Percentiles rank a stretch among this genome's conserved stretches.
Evolutionary conservation across 164 flowering plant species (phyloP).

Genomic region (Euptelea pleiosperma): DNA sequence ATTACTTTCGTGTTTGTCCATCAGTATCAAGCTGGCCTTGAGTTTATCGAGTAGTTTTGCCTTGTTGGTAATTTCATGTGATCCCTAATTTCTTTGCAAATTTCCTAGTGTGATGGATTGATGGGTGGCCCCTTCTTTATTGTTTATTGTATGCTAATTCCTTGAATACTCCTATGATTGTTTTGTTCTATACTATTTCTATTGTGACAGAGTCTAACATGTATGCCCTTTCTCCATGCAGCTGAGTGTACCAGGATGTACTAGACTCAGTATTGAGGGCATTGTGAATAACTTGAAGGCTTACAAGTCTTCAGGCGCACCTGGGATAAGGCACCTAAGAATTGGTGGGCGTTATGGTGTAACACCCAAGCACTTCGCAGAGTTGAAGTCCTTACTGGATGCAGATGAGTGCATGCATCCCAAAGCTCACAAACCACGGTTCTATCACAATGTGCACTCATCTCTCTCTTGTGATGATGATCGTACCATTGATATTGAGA

Average conservation of each 20-base stretch:
- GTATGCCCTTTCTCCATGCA: slow-evolving; percentile 31
- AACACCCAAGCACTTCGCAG: slow-evolving; percentile 60
- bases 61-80: too few species aligned
- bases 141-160: too few species aligned
- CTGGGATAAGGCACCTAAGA: slow-evolving; percentile 57
- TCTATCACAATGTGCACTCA: slow-evolving; percentile 33
- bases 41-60: too few species aligned
- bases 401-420: slow-evolving; percentile 19
- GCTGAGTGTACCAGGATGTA: slow-evolving; percentile 84
- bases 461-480: slow-evolving; percentile 57
- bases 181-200: neutral
- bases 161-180: too few species aligned
- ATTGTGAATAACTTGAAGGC: slow-evolving; percentile 48
- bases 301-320: slow-evolving; percentile 35
- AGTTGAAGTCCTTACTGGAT: slow-evolving; percentile 54
- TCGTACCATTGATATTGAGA: slow-evolving; percentile 71
- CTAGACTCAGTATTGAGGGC: slow-evolving; percentile 63
- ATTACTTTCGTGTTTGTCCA: too few species aligned
- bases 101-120: too few species aligned
- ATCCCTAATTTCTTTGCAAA: too few species aligned
- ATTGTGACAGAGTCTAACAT: neutral
- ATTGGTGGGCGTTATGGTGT: slow-evolving; percentile 75
- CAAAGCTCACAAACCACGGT: slow-evolving; percentile 47
- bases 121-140: too few species aligned
- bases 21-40: too few species aligned